phyloP scores from a whole-genome alignment of 106 monocot species.

The Agapanthus africanus region DNA sequence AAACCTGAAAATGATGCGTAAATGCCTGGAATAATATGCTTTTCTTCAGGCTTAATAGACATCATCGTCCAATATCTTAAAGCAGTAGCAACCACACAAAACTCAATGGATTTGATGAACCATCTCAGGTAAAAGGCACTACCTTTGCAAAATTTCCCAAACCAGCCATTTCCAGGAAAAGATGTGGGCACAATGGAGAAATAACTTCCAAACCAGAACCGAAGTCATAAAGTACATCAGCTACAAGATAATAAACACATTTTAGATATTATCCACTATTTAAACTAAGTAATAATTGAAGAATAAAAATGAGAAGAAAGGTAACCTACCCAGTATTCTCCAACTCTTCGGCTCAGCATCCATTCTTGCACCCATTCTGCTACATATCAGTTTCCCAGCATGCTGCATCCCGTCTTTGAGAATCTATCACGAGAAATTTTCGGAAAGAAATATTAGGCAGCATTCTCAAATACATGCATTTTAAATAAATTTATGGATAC shows the following conservation, averaged over 20 bases:
- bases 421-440: conserved; percentile 35
- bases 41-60: background rate
- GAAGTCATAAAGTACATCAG: conserved; percentile 88
- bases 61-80: background rate
- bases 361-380: conserved; percentile 97
- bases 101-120: background rate
- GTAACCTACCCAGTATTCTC: conserved; percentile 75
- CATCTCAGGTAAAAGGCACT: background rate
- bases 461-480: background rate
- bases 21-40: too few relatives aligned
- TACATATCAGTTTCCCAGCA: conserved; percentile 95
- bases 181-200: conserved; percentile 89
- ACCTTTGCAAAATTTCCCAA: conserved; percentile 98
- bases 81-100: background rate
- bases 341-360: conserved; percentile 98
- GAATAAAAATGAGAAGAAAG: background rate
- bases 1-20: too few relatives aligned
- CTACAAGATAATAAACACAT: conserved; percentile 36
- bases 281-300: background rate
- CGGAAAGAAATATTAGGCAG: conserved; percentile 10
- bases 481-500: background rate
- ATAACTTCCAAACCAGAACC: conserved; percentile 91
- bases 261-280: conserved; percentile 3
- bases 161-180: conserved; percentile 94
- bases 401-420: conserved; percentile 99